Percentiles rank a stretch among this genome's conserved stretches.
Evolutionary conservation across 2,329 filamentous ascomycete species (phyloP).

Genomic region (Cytospora piceicola): DNA sequence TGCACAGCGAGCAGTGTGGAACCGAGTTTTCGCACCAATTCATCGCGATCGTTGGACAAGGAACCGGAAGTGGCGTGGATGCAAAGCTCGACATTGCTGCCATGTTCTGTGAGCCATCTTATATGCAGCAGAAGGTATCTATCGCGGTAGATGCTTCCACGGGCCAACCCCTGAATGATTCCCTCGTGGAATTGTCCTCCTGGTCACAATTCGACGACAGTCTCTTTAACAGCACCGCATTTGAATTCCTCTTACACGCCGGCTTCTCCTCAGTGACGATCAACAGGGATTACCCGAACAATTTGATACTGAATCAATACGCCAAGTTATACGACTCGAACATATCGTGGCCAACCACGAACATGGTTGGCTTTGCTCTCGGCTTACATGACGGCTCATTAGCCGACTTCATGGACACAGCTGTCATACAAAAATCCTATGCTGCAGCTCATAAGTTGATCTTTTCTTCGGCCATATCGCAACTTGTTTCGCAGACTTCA

Average conservation of each 20-base stretch:
- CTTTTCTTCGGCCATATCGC: slow-evolving; percentile 37
- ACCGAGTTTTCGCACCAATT: slow-evolving; percentile 44
- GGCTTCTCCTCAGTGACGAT: slow-evolving; percentile 33
- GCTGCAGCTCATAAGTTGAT: slow-evolving; percentile 37
- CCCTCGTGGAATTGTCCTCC: slow-evolving; percentile 15
- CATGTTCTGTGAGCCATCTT: slow-evolving; percentile 49
- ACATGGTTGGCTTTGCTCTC: slow-evolving; percentile 43
- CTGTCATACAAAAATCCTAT: slow-evolving; percentile 30
- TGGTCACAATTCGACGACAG: slow-evolving; percentile 29
- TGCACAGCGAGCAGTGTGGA: slow-evolving; percentile 42
- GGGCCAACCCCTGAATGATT: slow-evolving; percentile 24
- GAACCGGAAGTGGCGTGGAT: background rate
- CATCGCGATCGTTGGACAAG: slow-evolving; percentile 35
- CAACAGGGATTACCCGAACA: slow-evolving; percentile 35
- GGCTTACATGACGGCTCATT: slow-evolving; percentile 37
- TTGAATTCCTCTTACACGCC: slow-evolving; percentile 41
- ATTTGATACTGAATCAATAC: slow-evolving; percentile 36
- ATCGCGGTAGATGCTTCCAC: slow-evolving; percentile 41
- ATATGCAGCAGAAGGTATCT: slow-evolving; percentile 50
- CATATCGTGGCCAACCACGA: slow-evolving; percentile 34
- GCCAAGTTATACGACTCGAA: slow-evolving; percentile 27
- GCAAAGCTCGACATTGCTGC: slow-evolving; percentile 37
- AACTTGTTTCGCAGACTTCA: slow-evolving; percentile 27
- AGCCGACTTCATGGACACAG: slow-evolving; percentile 4
- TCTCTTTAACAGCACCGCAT: slow-evolving; percentile 42